These are phyloP conservation scores for Parietaria judaica DNA, from an alignment of 306 rosid genomes.

Conservation along the genomic window DNA sequence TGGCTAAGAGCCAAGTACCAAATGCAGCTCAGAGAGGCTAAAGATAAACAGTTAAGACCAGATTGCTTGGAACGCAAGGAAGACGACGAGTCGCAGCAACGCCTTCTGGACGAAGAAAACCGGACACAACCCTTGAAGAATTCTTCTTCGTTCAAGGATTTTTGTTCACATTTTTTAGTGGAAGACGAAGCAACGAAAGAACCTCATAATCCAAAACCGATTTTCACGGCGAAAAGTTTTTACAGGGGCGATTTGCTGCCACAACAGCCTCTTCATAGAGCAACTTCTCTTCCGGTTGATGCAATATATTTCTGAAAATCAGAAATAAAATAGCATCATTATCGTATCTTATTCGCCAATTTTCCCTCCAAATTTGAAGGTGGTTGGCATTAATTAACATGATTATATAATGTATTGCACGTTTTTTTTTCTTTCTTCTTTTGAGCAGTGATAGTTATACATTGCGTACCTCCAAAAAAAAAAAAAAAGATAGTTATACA, in stretches of 20 bases:
- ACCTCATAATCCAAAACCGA: conserved; percentile 37
- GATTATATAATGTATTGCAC: neutral
- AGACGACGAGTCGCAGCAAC: conserved; percentile 16
- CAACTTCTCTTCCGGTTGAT: conserved; percentile 96
- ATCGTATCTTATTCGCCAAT: conserved; percentile 15
- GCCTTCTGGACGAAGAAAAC: conserved; percentile 23
- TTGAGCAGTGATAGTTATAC: too few relatives aligned
- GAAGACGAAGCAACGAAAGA: conserved; percentile 28
- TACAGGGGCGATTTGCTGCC: conserved; percentile 52
- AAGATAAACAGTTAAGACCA: conserved; percentile 55
- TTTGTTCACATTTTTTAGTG: conserved; percentile 7
- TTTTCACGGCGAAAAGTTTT: conserved; percentile 53
- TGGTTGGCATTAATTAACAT: conserved; percentile 12
- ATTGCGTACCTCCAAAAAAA: too few relatives aligned
- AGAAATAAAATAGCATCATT: neutral
- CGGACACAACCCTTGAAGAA: conserved; percentile 22
- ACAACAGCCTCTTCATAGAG: conserved; percentile 63
- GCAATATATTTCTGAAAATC: conserved; percentile 49
- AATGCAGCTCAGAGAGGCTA: conserved; percentile 81
- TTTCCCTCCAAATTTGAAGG: conserved; percentile 6
- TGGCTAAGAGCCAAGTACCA: conserved; percentile 99
- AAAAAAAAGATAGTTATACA: too few relatives aligned
- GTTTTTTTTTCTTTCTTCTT: too few relatives aligned
- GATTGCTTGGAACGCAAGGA: conserved; percentile 31
- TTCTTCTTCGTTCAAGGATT: conserved; percentile 23